Evolutionary conservation across 108 stramenopile species (phyloP).

Genomic region (Pseudonitzschia pungens): DNA sequence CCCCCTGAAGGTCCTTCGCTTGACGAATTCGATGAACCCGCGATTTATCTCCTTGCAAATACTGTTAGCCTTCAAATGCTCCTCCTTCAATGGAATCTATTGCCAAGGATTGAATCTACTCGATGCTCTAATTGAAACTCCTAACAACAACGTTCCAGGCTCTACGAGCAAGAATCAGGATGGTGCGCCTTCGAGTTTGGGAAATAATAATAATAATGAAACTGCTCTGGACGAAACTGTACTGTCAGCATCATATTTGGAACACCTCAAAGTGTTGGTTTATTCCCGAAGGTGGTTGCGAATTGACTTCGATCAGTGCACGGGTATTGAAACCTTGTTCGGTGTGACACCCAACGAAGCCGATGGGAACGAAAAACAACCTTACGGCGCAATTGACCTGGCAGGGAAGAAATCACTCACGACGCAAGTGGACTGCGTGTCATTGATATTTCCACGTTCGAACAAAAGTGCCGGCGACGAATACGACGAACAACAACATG

Average conservation of each 20-base stretch:
- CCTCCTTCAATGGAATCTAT: neutral
- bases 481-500: neutral
- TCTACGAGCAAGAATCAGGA: neutral
- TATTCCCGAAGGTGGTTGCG: conserved; percentile 4
- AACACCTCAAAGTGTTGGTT: neutral
- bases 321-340: conserved; percentile 1
- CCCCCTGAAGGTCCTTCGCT: neutral
- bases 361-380: too few species aligned
- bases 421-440: neutral
- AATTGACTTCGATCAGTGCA: conserved; percentile 2
- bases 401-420: neutral
- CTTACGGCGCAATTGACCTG: too few species aligned
- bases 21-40: conserved; percentile 10
- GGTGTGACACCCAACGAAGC: neutral
- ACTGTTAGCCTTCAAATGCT: neutral
- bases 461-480: neutral
- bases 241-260: neutral
- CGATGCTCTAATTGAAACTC: neutral
- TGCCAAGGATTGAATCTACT: neutral
- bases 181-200: neutral
- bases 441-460: neutral
- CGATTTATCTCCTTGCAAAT: conserved; percentile 8
- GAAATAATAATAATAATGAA: neutral
- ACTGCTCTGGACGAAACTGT: neutral
- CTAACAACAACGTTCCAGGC: too few species aligned